phyloP scores from a whole-genome alignment of 306 rosid species.

The Pyrus communis region DNA sequence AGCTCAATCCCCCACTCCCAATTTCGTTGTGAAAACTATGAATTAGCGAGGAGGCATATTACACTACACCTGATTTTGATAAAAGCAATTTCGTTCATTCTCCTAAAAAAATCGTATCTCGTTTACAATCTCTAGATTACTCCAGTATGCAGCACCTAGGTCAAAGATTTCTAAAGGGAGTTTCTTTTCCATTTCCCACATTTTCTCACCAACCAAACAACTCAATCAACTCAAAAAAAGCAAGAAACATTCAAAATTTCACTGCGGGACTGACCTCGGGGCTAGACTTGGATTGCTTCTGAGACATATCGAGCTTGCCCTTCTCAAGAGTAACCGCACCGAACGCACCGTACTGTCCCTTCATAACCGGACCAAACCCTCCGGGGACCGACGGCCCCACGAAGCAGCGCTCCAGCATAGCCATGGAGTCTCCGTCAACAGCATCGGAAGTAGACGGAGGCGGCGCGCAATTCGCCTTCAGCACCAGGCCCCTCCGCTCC shows the following conservation, averaged over 20 bases:
- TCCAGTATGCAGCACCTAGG: not conserved
- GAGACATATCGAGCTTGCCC: slow-evolving; percentile 64
- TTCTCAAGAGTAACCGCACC: slow-evolving; percentile 87
- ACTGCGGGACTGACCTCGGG: slow-evolving; percentile 52
- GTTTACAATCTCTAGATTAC: not conserved
- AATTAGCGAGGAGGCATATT: not conserved
- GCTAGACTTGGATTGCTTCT: slow-evolving; percentile 61
- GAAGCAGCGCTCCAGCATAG: slow-evolving; percentile 56
- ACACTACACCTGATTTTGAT: not conserved
- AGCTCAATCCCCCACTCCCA: not conserved
- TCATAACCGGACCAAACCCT: slow-evolving; percentile 48
- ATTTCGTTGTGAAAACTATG: not conserved
- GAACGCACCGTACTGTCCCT: slow-evolving; percentile 61
- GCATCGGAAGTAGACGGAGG: slow-evolving; percentile 24
- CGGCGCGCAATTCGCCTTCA: slow-evolving; percentile 31
- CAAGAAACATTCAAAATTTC: not conserved
- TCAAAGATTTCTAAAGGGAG: not conserved
- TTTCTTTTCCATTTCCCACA: not conserved
- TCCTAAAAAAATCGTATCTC: not conserved
- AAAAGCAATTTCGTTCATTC: not conserved
- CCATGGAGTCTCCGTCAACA: slow-evolving; percentile 28
- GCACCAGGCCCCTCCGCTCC: slow-evolving; percentile 11
- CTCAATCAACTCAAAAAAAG: not conserved
- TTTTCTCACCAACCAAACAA: not conserved
- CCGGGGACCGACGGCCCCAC: slow-evolving; percentile 27